phyloP scores from a whole-genome alignment of 495 filamentous ascomycete genomes.

The Trichoderma orchidacearum region DNA sequence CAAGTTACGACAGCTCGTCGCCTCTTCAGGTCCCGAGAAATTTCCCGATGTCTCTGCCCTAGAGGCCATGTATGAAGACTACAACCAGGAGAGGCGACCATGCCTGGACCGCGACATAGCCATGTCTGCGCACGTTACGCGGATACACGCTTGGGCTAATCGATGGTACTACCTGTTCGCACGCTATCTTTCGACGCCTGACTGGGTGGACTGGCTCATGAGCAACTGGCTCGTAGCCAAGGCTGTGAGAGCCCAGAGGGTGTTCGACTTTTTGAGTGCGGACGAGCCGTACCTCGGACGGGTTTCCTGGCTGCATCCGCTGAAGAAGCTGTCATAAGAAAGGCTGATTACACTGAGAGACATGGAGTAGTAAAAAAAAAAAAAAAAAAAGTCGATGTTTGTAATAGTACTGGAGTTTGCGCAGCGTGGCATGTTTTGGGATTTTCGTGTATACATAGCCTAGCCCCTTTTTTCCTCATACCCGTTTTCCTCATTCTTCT shows the following conservation, averaged over 20 bases:
- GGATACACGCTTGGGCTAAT: neutral
- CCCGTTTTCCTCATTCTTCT: too few species aligned
- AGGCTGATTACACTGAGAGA: neutral
- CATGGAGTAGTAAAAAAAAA: neutral
- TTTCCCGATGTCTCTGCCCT: neutral
- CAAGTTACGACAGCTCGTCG: constrained; percentile 5
- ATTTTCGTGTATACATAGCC: too few species aligned
- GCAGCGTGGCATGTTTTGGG: too few species aligned
- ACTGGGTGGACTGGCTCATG: neutral
- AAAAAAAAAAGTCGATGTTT: too few species aligned
- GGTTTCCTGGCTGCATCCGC: constrained; percentile 10
- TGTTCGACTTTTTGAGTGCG: neutral
- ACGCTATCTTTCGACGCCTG: neutral
- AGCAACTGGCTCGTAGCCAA: neutral
- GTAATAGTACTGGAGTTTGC: too few species aligned
- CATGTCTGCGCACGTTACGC: neutral
- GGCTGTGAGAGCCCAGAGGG: neutral
- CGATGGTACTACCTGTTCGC: neutral
- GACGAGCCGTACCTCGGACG: neutral
- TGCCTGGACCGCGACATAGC: neutral
- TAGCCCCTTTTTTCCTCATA: too few species aligned
- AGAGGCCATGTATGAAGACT: neutral
- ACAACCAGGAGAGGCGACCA: neutral
- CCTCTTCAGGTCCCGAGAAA: neutral
- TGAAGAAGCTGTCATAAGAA: neutral